phyloP scores from a whole-genome alignment of 1,284 basidiomycete genomes.

The Rhodotorula sp. region DNA sequence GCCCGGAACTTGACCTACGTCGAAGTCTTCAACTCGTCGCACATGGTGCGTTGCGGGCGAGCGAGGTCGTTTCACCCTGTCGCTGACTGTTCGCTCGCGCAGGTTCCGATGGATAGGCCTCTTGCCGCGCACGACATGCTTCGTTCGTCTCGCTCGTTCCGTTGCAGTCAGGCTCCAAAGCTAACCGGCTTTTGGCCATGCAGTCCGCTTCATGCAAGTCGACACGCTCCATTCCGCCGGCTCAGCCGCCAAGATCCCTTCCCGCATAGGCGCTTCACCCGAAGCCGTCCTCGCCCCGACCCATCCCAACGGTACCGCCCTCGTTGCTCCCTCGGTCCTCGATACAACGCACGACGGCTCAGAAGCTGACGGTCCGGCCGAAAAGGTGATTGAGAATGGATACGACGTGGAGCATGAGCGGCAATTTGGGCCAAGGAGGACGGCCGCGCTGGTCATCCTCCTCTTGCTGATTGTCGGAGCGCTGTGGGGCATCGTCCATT shows the following conservation, averaged over 20 bases:
- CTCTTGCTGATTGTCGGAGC: conserved; percentile 24
- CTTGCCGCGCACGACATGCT: conserved; percentile 95
- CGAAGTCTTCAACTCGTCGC: conserved; percentile 77
- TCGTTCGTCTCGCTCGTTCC: conserved; percentile 43
- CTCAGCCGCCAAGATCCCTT: conserved; percentile 68
- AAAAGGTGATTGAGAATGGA: conserved; percentile 22
- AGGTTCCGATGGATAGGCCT: conserved; percentile 82
- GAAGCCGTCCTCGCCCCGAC: conserved; percentile 37
- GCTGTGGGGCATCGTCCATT: conserved; percentile 27
- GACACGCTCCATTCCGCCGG: conserved; percentile 76
- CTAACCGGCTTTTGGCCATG: too few relatives aligned
- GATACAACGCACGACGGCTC: not conserved
- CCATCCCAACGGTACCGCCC: conserved; percentile 37
- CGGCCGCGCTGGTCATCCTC: conserved; percentile 39
- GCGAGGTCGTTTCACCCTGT: not conserved
- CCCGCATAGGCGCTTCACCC: conserved; percentile 55
- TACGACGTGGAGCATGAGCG: conserved; percentile 43
- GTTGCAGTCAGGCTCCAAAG: not conserved
- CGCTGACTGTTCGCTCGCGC: conserved; percentile 24
- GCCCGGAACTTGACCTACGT: conserved; percentile 90
- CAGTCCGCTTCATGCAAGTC: conserved; percentile 82
- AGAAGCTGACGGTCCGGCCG: not conserved
- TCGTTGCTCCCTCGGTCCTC: not conserved
- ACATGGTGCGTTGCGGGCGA: conserved; percentile 61
- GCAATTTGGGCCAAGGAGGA: conserved; percentile 39